Conservation (phyloP, 164 flowering plant genomes). For the Magnolia changhungtana region DNA sequence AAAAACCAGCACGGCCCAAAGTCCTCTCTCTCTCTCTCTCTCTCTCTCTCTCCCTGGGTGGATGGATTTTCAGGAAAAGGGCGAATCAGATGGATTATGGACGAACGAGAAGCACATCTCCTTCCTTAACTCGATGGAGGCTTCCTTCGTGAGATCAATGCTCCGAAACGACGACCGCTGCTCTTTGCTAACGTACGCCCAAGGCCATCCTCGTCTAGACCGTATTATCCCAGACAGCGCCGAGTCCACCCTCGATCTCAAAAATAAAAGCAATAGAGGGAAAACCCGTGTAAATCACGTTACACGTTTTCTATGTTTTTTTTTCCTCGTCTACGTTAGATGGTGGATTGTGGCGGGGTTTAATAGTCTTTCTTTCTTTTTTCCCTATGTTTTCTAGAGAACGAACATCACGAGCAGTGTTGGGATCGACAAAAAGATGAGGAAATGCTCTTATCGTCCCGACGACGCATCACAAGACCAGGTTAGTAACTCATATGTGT, state of each 20-base stretch:
- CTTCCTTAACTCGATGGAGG: slow-evolving; percentile 50
- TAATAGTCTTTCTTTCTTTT: background rate
- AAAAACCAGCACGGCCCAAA: too few relatives aligned
- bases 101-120: slow-evolving; percentile 60
- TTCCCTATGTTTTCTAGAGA: background rate
- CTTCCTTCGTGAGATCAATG: slow-evolving; percentile 54
- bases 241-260: slow-evolving; percentile 52
- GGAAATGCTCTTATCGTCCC: slow-evolving; percentile 5
- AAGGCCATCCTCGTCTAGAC: slow-evolving; percentile 32
- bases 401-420: background rate
- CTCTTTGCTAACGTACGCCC: slow-evolving; percentile 1
- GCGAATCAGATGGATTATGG: slow-evolving; percentile 30
- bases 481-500: slow-evolving; percentile 8
- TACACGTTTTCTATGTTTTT: background rate
- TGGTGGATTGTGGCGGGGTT: background rate
- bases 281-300: slow-evolving; percentile 7
- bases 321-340: background rate
- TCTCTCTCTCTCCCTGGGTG: too few relatives aligned
- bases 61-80: background rate
- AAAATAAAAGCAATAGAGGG: background rate
- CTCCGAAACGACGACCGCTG: slow-evolving; percentile 15
- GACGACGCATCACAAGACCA: slow-evolving; percentile 21
- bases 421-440: background rate
- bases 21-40: too few relatives aligned
- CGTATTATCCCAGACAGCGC: slow-evolving; percentile 50